These are phyloP conservation scores for Grifola frondosa DNA, from an alignment of 1,284 basidiomycete genomes.

Conservation along the genomic window DNA sequence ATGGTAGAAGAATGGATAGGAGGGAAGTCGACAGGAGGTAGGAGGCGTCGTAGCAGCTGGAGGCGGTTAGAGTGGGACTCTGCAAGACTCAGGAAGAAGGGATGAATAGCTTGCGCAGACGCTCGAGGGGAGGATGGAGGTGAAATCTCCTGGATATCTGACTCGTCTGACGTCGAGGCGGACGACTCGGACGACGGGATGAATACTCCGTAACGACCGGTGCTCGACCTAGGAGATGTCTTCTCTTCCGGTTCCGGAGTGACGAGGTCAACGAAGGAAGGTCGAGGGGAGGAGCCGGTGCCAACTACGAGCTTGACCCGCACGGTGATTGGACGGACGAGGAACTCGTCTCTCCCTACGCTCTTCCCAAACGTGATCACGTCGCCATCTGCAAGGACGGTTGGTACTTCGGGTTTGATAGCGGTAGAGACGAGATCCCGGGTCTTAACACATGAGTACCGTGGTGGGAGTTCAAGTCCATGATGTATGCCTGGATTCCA, in stretches of 20 bases:
- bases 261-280: constrained; percentile 4
- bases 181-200: constrained; percentile 36
- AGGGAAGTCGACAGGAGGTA: constrained; percentile 13
- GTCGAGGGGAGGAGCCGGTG: constrained; percentile 15
- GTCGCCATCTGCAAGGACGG: constrained; percentile 59
- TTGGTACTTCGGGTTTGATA: constrained; percentile 47
- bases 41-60: constrained; percentile 14
- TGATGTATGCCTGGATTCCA: constrained; percentile 49
- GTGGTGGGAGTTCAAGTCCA: constrained; percentile 61
- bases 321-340: constrained; percentile 59
- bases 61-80: constrained; percentile 4
- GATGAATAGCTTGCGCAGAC: constrained; percentile 5
- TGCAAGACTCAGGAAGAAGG: background rate
- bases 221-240: constrained; percentile 18
- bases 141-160: constrained; percentile 53
- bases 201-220: constrained; percentile 57
- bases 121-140: constrained; percentile 15
- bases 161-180: constrained; percentile 45
- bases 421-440: constrained; percentile 43
- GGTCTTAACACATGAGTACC: constrained; percentile 57
- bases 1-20: background rate
- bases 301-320: constrained; percentile 54
- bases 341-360: constrained; percentile 56
- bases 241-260: constrained; percentile 9
- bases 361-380: constrained; percentile 70